A percentile compares a stretch with the other conserved stretches of the same genome.
Conservation (phyloP, 2,329 filamentous ascomycete species). For the Lachnellula subtilissima region DNA sequence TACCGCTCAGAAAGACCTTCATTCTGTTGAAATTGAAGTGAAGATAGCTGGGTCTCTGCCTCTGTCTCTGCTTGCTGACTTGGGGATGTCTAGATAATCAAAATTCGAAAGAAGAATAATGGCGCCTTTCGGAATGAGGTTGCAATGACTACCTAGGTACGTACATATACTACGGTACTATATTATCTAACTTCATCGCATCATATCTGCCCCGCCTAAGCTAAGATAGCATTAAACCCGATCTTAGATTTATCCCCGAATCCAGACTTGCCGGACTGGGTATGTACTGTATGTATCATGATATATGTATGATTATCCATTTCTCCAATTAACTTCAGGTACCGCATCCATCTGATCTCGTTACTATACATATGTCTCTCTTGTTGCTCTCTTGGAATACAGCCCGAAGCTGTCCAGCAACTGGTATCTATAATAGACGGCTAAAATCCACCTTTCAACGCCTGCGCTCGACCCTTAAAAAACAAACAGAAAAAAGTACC, state of each 20-base stretch:
- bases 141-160: no score
- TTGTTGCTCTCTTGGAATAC: neutral
- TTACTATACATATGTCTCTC: conserved; percentile 10
- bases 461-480: conserved; percentile 25
- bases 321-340: neutral
- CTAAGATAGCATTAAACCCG: no score
- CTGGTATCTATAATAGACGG: conserved; percentile 14
- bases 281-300: neutral
- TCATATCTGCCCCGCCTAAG: no score
- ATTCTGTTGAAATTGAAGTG: conserved; percentile 4
- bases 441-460: conserved; percentile 18
- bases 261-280: no score
- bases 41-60: neutral
- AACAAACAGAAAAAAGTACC: conserved; percentile 2
- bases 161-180: no score
- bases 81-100: no score
- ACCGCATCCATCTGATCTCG: neutral
- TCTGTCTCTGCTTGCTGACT: no score
- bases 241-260: no score
- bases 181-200: no score
- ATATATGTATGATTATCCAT: neutral
- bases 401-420: conserved; percentile 12
- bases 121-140: no score
- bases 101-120: no score
- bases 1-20: conserved; percentile 24